Evolutionary conservation across 2,329 filamentous ascomycete genomes (phyloP), one percentile per base, ranked within the genome.

Genomic region (Phialocephala subalpina): DNA sequence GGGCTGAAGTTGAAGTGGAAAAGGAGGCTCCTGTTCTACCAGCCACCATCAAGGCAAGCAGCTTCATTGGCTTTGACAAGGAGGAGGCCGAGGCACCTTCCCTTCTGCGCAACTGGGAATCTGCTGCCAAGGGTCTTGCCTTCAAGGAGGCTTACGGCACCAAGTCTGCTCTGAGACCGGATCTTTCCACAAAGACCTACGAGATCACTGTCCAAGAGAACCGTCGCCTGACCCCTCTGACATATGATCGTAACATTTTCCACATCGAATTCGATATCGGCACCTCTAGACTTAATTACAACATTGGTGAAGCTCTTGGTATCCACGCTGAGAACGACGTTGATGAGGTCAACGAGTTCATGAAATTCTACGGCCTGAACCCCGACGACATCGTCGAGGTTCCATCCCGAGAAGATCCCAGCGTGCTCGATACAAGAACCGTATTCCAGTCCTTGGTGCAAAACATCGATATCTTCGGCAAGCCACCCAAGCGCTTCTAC

Each of bases 231-330:
- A 99, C 96, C 0, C 96, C 96, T 2, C 75, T 81, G 27, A 91
- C 90, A 36, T 99, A 99, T 77, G 94, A 98, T 80, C 93, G 96
- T 73, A 97, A 99, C 85, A 98, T 99, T 80, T 99, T 99, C 90
- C 96, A 99, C 82, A 98, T 99, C 69, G 96, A 99, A 81, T 99
- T 99, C 75, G 96, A 98, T 77, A 88, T 99, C 27, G 95, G 95
- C 67, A 82, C 90, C 75, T 97, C 95, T 38, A 95, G 94, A 45
- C 88, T 99, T 70, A 97, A 88, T 49, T 99, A 99, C 82, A 93
- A 97, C 77, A 98, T 99, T 75, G 96, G 96, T 64, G 96, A 99
- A 82, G 96, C 96, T 56, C 90, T 99, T 20, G 96, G 96, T 71
- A 94, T 99, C 69, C 96, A 99, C 79, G 93, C 94, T 7, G 93